Percentiles rank a stretch among this genome's conserved stretches.
These are phyloP conservation scores for Colletotrichum karsti DNA, from an alignment of 2,329 filamentous ascomycete genomes.

Conservation along the genomic window DNA sequence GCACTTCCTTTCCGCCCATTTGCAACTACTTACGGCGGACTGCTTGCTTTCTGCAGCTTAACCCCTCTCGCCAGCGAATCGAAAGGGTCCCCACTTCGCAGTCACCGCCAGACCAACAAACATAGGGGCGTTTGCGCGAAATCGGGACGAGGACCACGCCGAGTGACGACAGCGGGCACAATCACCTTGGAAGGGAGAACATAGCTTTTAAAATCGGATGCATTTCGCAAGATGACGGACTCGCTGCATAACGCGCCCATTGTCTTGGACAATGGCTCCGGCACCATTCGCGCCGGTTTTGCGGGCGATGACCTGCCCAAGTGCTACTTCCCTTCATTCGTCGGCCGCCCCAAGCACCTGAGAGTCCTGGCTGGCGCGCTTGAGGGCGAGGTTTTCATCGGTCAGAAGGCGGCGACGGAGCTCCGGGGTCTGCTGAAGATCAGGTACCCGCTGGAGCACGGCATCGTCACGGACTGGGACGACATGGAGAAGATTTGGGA, in stretches of 20 bases:
- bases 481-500: conserved; percentile 99
- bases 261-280: conserved; percentile 98
- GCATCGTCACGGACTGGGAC: conserved; percentile 99
- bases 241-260: conserved; percentile 95
- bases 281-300: conserved; percentile 96
- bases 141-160: conserved; percentile 8
- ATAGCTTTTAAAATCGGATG: conserved; percentile 11
- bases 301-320: conserved; percentile 95
- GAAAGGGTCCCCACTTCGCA: conserved; percentile 2
- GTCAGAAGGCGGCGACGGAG: conserved; percentile 86
- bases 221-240: conserved; percentile 57
- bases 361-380: conserved; percentile 95
- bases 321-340: conserved; percentile 97
- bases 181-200: background rate
- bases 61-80: background rate
- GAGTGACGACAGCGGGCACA: conserved; percentile 11
- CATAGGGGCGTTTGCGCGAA: conserved; percentile 23
- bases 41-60: background rate
- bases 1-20: background rate
- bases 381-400: conserved; percentile 97
- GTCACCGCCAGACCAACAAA: conserved; percentile 28
- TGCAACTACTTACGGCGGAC: background rate
- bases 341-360: conserved; percentile 93
- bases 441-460: conserved; percentile 93
- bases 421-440: conserved; percentile 95